phyloP scores from a whole-genome alignment of 805 yeast species.

The Danielia oregonensis region DNA sequence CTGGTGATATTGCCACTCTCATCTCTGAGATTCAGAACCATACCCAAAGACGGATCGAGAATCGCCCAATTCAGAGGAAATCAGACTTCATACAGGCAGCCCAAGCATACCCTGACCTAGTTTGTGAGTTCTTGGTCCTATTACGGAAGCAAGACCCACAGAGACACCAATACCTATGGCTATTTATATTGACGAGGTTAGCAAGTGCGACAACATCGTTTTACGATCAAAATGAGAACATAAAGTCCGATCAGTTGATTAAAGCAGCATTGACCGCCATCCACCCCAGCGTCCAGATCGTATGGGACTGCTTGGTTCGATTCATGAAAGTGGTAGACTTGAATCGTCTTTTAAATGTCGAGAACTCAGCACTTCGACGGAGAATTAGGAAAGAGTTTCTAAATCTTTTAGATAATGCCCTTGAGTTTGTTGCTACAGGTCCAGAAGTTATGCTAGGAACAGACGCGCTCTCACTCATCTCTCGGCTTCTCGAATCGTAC shows the following conservation, averaged over 20 bases:
- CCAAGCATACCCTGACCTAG: conserved; percentile 8
- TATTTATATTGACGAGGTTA: conserved; percentile 3
- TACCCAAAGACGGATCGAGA: too few species aligned
- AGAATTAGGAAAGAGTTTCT: background rate
- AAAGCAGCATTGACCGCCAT: background rate
- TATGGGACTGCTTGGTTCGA: background rate
- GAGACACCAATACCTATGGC: conserved; percentile 11
- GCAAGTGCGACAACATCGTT: background rate
- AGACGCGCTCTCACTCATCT: too few species aligned
- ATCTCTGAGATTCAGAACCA: too few species aligned
- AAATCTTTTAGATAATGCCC: background rate
- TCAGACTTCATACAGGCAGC: conserved; percentile 4
- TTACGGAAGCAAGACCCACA: conserved; percentile 6
- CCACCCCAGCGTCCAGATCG: background rate
- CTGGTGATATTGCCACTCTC: too few species aligned
- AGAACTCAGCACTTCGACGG: too few species aligned
- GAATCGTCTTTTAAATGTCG: background rate
- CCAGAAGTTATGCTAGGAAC: background rate
- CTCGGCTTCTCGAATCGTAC: background rate
- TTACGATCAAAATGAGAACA: too few species aligned
- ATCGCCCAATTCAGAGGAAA: too few species aligned
- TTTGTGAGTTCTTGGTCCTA: conserved; percentile 8
- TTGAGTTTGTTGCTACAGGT: background rate
- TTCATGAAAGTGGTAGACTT: background rate
- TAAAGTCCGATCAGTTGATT: background rate